These are phyloP conservation scores for Candida tunisiensis DNA, from an alignment of 1,139 yeast species.

Conservation along the genomic window DNA sequence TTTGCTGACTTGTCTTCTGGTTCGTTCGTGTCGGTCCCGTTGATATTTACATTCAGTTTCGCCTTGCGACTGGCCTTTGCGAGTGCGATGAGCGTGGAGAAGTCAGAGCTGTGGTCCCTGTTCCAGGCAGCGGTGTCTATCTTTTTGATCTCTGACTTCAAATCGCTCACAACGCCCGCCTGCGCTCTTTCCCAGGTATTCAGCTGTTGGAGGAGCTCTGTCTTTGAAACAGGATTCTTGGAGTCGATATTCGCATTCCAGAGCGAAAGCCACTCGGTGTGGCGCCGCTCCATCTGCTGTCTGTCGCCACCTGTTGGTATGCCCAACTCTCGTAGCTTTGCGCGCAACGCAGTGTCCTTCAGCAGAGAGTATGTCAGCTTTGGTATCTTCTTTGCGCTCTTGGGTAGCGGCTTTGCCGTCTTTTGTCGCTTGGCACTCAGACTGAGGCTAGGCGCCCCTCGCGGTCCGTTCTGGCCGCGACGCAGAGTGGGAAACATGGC, in stretches of 20 bases:
- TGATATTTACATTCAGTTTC: not conserved
- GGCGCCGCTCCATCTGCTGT: conserved; percentile 47
- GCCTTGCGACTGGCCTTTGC: conserved; percentile 21
- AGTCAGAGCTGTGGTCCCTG: conserved; percentile 31
- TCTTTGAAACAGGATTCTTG: conserved; percentile 43
- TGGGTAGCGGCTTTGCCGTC: not conserved
- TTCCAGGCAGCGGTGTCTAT: conserved; percentile 35
- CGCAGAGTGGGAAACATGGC: no score
- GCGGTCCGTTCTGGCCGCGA: no score
- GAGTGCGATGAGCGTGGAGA: conserved; percentile 28
- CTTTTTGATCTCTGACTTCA: conserved; percentile 11
- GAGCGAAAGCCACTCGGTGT: conserved; percentile 60
- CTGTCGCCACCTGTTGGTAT: conserved; percentile 50
- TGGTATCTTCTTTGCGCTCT: conserved; percentile 3
- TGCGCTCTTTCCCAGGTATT: conserved; percentile 47
- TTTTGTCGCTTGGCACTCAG: no score
- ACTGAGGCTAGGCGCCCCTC: no score
- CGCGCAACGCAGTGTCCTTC: conserved; percentile 43
- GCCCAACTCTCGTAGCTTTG: conserved; percentile 35
- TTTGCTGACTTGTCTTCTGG: not conserved
- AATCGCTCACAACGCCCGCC: conserved; percentile 3
- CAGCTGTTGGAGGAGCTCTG: conserved; percentile 36
- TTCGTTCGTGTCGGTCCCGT: not conserved
- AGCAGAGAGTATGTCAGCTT: conserved; percentile 12
- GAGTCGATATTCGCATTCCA: conserved; percentile 79